These are phyloP conservation scores for Deuterostichococcus epilithicus DNA, from an alignment of 139 green algal species.

Conservation along the genomic window DNA sequence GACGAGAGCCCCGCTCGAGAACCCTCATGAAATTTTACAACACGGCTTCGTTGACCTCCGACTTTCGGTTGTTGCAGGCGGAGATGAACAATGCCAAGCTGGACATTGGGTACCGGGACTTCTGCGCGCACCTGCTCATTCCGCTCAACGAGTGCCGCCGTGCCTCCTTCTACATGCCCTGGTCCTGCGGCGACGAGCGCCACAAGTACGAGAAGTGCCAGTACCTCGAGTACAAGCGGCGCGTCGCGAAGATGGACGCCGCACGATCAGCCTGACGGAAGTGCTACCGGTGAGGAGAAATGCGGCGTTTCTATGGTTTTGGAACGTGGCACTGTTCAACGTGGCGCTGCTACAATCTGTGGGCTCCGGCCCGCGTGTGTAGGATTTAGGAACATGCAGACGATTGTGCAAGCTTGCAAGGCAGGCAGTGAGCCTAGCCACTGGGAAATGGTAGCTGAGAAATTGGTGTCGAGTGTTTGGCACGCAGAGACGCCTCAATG, in stretches of 20 bases:
- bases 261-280: no score
- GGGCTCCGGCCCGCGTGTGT: no score
- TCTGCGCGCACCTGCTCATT: slow-evolving; percentile 86
- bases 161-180: slow-evolving; percentile 61
- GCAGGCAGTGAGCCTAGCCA: no score
- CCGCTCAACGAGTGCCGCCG: slow-evolving; percentile 86
- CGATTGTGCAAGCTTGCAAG: no score
- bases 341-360: no score
- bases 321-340: no score
- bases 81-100: slow-evolving; percentile 76
- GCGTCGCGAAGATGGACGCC: slow-evolving; percentile 22
- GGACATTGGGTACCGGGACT: slow-evolving; percentile 75
- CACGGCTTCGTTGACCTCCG: background rate
- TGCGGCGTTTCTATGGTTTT: no score
- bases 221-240: slow-evolving; percentile 71
- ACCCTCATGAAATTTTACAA: background rate
- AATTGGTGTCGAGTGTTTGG: no score
- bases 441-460: no score
- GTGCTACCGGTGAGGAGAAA: no score
- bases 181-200: slow-evolving; percentile 68
- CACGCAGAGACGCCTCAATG: no score
- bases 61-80: slow-evolving; percentile 52
- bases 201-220: slow-evolving; percentile 84
- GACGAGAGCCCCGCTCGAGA: slow-evolving; percentile 2
- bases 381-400: no score